Conservation (phyloP, 2,329 filamentous ascomycete species). For the Pseudogymnoascus sp. region DNA sequence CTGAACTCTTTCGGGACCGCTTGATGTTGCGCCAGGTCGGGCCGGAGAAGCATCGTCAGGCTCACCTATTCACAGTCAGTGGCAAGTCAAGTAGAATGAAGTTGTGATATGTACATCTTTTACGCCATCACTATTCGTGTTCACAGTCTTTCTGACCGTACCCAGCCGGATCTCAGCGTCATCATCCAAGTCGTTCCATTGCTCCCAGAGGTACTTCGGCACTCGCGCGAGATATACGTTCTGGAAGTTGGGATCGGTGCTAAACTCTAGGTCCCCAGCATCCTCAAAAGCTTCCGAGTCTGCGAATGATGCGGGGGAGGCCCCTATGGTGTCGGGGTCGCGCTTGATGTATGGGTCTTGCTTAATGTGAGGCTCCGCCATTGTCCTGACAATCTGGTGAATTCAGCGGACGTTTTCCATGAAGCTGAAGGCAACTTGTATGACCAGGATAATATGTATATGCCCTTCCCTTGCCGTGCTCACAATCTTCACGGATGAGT, state of each 20-base stretch:
- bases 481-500: not conserved
- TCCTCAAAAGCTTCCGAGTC: slow-evolving; percentile 70
- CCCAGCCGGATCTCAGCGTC: slow-evolving; percentile 78
- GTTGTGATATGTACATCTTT: slow-evolving; percentile 30
- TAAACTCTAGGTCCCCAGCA: slow-evolving; percentile 57
- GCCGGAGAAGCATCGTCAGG: slow-evolving; percentile 61
- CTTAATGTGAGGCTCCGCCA: slow-evolving; percentile 38
- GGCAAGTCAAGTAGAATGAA: slow-evolving; percentile 21
- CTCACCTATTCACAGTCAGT: slow-evolving; percentile 31
- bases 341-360: slow-evolving; percentile 44
- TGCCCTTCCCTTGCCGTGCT: not conserved
- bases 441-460: not conserved
- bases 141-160: slow-evolving; percentile 50
- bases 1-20: slow-evolving; percentile 83
- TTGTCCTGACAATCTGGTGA: slow-evolving; percentile 15
- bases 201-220: slow-evolving; percentile 73
- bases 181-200: slow-evolving; percentile 69
- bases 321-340: slow-evolving; percentile 40
- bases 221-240: slow-evolving; percentile 67
- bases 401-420: slow-evolving; percentile 3
- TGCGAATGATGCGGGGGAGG: slow-evolving; percentile 36
- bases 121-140: slow-evolving; percentile 47
- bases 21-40: slow-evolving; percentile 60
- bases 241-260: slow-evolving; percentile 30
- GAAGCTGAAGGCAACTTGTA: not conserved